Evolutionary conservation across 2,329 filamentous ascomycete species (phyloP), one percentile per base, ranked within the genome.

Genomic region (Trichoderma endophyticum): DNA sequence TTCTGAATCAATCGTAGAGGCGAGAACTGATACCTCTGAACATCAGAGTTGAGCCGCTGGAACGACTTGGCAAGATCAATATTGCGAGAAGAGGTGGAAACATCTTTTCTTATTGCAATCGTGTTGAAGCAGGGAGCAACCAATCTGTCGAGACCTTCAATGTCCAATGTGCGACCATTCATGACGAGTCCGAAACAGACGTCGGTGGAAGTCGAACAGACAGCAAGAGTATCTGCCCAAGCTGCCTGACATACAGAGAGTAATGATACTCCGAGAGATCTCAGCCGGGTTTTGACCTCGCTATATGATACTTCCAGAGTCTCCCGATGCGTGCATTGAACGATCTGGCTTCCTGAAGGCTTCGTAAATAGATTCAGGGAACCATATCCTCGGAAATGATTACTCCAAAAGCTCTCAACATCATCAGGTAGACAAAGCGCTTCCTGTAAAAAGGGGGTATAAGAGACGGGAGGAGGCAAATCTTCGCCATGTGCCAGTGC

Each of bases 101-200:
- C 73, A 36, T 89, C 81, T 18, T 89, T 82, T 30, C 93, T 88
- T 2, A 94, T 78, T 0, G 95, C 94, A 14, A 97, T 82, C 0
- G 95, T 97, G 78, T 97, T 98, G 84, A 98, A 97, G 79, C 94
- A 97, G 0, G 95, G 95, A 0, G 93, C 94, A n/a, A 97, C 88
- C 6, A 97, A 86, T 4, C 86, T 84, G 48, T 95, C 90, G 12
- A 95, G 84, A 0, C 87, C 88, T 6, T 91, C 86, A 3, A 95
- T 80, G 0, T 88, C 82, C 11, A 93, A 78, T 0, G 90, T 91
- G 8, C 95, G 89, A 1, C 95, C 94, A 77, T 90, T 95, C 71
- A 95, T 87, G 3, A 98, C 91, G 76, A 93, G 96, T 0, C 95
- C 95, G 77, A 98, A 97, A 79, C 93, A 96, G 6, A 97, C 77